These are phyloP conservation scores for Schizothecium vesticola DNA, from an alignment of 495 filamentous ascomycete species.

Conservation along the genomic window DNA sequence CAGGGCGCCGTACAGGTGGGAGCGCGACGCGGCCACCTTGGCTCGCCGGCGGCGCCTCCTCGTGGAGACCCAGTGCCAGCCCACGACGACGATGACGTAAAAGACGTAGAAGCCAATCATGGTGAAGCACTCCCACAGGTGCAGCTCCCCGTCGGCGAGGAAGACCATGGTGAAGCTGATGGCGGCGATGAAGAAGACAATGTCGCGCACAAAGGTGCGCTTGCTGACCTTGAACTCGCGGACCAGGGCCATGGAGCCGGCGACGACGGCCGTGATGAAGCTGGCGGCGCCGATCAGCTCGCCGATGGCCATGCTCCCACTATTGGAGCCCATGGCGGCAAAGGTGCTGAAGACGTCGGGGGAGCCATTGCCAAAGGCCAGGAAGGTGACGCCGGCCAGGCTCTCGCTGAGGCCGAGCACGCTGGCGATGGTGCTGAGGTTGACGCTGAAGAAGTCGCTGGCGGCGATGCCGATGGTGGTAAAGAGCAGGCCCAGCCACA, in stretches of 20 bases:
- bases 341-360: constrained; percentile 99
- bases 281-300: constrained; percentile 93
- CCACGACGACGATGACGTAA: constrained; percentile 83
- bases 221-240: constrained; percentile 86
- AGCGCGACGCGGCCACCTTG: constrained; percentile 63
- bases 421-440: constrained; percentile 84
- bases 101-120: constrained; percentile 94
- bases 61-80: constrained; percentile 83
- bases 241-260: constrained; percentile 96
- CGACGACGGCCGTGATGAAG: constrained; percentile 96
- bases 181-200: constrained; percentile 87
- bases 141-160: constrained; percentile 75
- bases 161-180: constrained; percentile 84
- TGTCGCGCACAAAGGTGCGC: constrained; percentile 85
- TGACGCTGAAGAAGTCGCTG: constrained; percentile 96
- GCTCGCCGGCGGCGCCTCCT: constrained; percentile 53
- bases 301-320: constrained; percentile 89
- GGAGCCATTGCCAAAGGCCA: constrained; percentile 98
- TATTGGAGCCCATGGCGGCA: constrained; percentile 94
- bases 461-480: constrained; percentile 98
- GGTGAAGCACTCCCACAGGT: constrained; percentile 77
- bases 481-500: constrained; percentile 90
- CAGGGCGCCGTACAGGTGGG: constrained; percentile 62
- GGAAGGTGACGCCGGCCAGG: constrained; percentile 91
- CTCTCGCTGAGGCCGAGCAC: constrained; percentile 92